Base-by-base conservation (phyloP, 1,139 yeast species). In the Lodderomyces beijingensis region DNA sequence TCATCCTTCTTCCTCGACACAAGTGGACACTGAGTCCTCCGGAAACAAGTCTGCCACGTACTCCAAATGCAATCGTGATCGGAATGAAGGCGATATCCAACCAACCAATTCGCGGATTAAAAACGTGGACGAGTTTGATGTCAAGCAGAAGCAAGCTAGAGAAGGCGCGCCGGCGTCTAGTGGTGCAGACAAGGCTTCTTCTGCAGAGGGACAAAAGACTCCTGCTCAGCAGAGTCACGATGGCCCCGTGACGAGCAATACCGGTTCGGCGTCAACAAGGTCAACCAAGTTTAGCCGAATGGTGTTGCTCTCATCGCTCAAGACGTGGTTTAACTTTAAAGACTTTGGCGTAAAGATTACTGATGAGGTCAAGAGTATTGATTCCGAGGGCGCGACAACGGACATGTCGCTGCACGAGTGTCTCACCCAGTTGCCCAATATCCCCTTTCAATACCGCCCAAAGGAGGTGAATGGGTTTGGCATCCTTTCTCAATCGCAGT, bases 381-480 rank as follows among this genome's bases (percentile, higher is more conserved):
- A 19, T n/a, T 19, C 22, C 10, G 22, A 19, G 22, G 22, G n/a
- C 10, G 8, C n/a, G 22, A n/a, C 10, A 19, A 9, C 22, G 10
- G n/a, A 8, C 22, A 9, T 19, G 22, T 19, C 22, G 10, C 22
- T 19, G 22, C 10, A 19, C n/a, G 22, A 19, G 22, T 19, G 8
- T 19, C n/a, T 30, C 14, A 30, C 16, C 3, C 26, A 30, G 28
- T n/a, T 24, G 15, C 32, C 38, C n/a, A 29, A 19, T 7, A 35
- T 35, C 17, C 35, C 38, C 12, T 19, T 18, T 2, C 35, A 29
- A 17, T 35, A 26, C 22, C 35, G 35, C 8, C 30, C 35, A 5
- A 28, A 21, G 16, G 38, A 35, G 17, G 32, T 35, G 9, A 35
- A 35, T 22, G 38, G 38, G 2, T 29, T 35, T 26, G 35, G 38